Percentiles rank a stretch among this genome's conserved stretches.
These are phyloP conservation scores for Penicillium paradoxum DNA, from an alignment of 495 filamentous ascomycete genomes.

Conservation along the genomic window DNA sequence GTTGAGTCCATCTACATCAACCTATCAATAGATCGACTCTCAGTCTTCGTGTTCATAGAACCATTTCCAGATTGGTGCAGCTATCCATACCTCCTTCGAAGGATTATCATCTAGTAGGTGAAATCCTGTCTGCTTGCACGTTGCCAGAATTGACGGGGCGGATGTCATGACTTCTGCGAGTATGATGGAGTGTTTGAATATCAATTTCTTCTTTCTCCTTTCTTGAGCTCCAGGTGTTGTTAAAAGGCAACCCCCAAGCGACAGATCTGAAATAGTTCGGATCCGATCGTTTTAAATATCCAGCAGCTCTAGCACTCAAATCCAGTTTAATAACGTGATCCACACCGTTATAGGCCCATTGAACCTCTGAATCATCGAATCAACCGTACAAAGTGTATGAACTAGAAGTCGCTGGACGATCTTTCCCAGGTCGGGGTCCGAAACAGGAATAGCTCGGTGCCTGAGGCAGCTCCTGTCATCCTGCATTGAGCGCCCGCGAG, in stretches of 20 bases:
- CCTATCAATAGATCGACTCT: constrained; percentile 29
- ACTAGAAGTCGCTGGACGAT: neutral
- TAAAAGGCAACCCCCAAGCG: too few species aligned
- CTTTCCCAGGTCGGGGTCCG: constrained; percentile 26
- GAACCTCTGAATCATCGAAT: neutral
- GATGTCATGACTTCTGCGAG: constrained; percentile 8
- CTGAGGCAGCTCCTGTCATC: neutral
- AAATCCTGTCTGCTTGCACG: constrained; percentile 45
- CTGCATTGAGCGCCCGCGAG: neutral
- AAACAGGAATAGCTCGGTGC: constrained; percentile 23
- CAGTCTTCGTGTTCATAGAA: neutral
- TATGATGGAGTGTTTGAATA: neutral
- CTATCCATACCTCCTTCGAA: constrained; percentile 31
- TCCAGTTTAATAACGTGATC: neutral
- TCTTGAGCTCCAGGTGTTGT: too few species aligned
- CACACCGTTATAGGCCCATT: neutral
- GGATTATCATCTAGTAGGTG: constrained; percentile 40
- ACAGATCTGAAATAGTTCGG: neutral
- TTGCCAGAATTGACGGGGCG: constrained; percentile 37
- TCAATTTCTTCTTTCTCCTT: neutral
- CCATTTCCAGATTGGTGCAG: neutral
- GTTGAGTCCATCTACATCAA: constrained; percentile 62
- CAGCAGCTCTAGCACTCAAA: neutral
- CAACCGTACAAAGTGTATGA: neutral
- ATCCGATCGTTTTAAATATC: neutral